Conservation (phyloP, 1,284 basidiomycete species). For the Xerocomus cyaneibrunnescens region DNA sequence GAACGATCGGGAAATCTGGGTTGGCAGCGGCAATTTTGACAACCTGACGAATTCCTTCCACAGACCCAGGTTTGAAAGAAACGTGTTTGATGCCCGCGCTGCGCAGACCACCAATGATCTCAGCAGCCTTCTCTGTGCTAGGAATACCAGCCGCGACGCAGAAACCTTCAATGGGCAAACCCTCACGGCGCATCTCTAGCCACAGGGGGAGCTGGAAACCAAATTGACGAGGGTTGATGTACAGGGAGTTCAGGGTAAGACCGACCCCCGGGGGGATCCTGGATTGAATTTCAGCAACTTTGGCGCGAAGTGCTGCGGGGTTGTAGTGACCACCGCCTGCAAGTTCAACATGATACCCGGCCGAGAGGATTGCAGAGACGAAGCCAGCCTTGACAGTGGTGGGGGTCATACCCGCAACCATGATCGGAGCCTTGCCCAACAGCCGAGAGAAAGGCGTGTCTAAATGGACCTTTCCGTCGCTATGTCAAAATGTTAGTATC, state of each 20-base stretch:
- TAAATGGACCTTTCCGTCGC: constrained; percentile 87
- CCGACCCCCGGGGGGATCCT: constrained; percentile 86
- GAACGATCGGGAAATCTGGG: constrained; percentile 96
- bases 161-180: constrained; percentile 95
- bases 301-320: constrained; percentile 80
- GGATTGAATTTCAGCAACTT: constrained; percentile 86
- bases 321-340: constrained; percentile 99
- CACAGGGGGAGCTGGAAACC: constrained; percentile 96
- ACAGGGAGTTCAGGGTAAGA: constrained; percentile 92
- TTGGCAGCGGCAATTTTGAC: constrained; percentile 94
- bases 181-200: constrained; percentile 96
- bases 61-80: constrained; percentile 96
- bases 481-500: constrained; percentile 33
- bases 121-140: constrained; percentile 88
- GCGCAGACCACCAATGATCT: constrained; percentile 82
- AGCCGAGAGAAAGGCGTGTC: constrained; percentile 97
- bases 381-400: constrained; percentile 92
- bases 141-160: constrained; percentile 97
- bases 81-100: constrained; percentile 90
- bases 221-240: constrained; percentile 98
- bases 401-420: constrained; percentile 99
- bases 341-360: constrained; percentile 95
- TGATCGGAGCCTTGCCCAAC: constrained; percentile 93
- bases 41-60: constrained; percentile 96
- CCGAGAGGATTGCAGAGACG: constrained; percentile 88